Evolutionary conservation across 208 protist species (phyloP), one percentile per base, ranked within the genome.

Genomic region (Leishmania martiniquensis): DNA sequence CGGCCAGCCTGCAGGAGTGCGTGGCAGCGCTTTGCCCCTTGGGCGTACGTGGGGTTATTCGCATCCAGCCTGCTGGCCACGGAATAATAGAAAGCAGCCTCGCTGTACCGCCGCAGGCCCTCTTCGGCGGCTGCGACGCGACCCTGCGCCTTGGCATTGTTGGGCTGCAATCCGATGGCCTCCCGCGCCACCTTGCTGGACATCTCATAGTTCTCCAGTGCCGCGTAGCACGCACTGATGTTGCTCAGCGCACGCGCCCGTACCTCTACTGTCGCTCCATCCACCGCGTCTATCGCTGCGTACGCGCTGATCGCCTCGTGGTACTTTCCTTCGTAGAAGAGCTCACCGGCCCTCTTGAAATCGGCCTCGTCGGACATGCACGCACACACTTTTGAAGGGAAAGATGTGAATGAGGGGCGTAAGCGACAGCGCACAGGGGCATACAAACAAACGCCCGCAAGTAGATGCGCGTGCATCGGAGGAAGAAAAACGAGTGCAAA

Each of bases 181-280:
- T 91, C 68, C 69, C 86, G 74, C 6, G 93, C 91, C 54, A 77
- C 82, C 34, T 76, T 78, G 32, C 93, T 81, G 1, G 93, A 87
- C 17, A 82, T 89, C 15, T 59, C 39, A 75, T 90, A 97, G 74
- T 93, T 81, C 37, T 88, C 67, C 47, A 88, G 44, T 17, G 89
- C 80, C 15, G 91, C 92, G 72, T 93, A 92, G 75, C 93, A 97
- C 0, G 86, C 91, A 68, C 93, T 97, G 54, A 91, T 85, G 78
- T 97, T 97, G 80, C 87, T 94, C 42, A 90, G 78, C 5, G 92
- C 93, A 5, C 93, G 90, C 9, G 88, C 85, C 47, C 85, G 82
- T 51, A 91, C 82, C 17, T 57, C 70, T 17, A 25, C 45, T 42
- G 85, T 65, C 47, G 81, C 72, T 4, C 9, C 37, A 25, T 72